These are phyloP conservation scores for Paramecium sexaurelia DNA, from an alignment of 73 alveolate genomes.

Conservation along the genomic window DNA sequence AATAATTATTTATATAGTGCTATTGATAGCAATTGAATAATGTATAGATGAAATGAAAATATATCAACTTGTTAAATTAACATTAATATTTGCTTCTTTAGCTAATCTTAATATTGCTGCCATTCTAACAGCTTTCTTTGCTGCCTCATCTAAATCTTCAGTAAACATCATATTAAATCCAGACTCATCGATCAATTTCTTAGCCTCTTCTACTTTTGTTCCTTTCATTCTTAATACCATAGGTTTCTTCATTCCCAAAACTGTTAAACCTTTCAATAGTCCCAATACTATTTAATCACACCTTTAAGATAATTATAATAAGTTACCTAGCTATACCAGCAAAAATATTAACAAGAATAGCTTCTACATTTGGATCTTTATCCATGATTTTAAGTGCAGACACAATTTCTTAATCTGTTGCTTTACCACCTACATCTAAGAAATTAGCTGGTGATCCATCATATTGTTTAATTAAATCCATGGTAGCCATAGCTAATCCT, in stretches of 20 bases:
- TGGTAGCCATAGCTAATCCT: slow-evolving; percentile 98
- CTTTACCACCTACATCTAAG: slow-evolving; percentile 97
- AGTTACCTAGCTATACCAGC: slow-evolving; percentile 89
- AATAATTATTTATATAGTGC: neutral
- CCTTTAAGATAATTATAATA: neutral
- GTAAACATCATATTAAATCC: slow-evolving; percentile 82
- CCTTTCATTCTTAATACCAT: slow-evolving; percentile 86
- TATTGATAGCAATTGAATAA: neutral
- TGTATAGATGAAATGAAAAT: neutral
- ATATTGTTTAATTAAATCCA: slow-evolving; percentile 81
- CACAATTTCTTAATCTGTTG: slow-evolving; percentile 78
- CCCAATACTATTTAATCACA: slow-evolving; percentile 79
- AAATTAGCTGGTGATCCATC: slow-evolving; percentile 98
- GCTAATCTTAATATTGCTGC: slow-evolving; percentile 73
- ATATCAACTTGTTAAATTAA: slow-evolving; percentile 65
- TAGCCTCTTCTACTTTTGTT: slow-evolving; percentile 81
- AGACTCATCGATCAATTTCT: slow-evolving; percentile 74
- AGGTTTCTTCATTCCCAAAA: slow-evolving; percentile 75
- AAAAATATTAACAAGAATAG: slow-evolving; percentile 93
- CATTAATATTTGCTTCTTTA: slow-evolving; percentile 62
- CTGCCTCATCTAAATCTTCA: slow-evolving; percentile 85
- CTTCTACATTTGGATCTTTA: slow-evolving; percentile 83
- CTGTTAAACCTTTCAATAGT: slow-evolving; percentile 69
- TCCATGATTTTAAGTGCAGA: slow-evolving; percentile 79
- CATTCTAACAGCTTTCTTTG: slow-evolving; percentile 78